A percentile compares a stretch with the other conserved stretches of the same genome.
Conservation (phyloP, 257 asterid genomes). For the Verbascum thapsus region DNA sequence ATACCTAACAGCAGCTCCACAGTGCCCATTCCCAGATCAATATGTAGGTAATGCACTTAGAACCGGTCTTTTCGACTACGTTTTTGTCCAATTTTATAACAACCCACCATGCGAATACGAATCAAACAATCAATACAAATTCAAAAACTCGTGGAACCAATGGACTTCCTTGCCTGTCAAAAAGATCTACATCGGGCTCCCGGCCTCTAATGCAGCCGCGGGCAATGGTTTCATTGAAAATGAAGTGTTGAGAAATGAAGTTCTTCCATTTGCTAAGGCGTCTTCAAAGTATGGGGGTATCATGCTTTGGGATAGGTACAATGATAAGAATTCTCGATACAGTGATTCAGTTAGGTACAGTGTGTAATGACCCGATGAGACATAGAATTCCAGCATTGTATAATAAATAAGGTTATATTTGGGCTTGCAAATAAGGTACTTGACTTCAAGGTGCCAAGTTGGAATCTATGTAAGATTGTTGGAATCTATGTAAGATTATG, state of each 20-base stretch:
- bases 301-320: slow-evolving; percentile 31
- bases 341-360: slow-evolving; percentile 25
- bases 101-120: slow-evolving; percentile 19
- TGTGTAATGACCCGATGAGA: slow-evolving; percentile 7
- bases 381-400: too few species aligned
- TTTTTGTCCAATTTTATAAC: slow-evolving; percentile 32
- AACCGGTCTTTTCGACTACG: slow-evolving; percentile 28
- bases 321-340: slow-evolving; percentile 25
- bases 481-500: too few species aligned
- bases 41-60: slow-evolving; percentile 1
- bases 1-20: slow-evolving; percentile 27
- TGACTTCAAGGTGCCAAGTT: too few species aligned
- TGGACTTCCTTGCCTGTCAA: slow-evolving; percentile 23
- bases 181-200: slow-evolving; percentile 26
- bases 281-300: slow-evolving; percentile 33
- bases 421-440: too few species aligned
- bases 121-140: neutral
- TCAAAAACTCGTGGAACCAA: slow-evolving; percentile 28
- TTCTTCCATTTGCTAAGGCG: slow-evolving; percentile 24
- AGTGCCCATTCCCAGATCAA: slow-evolving; percentile 24
- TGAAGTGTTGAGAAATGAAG: slow-evolving; percentile 7
- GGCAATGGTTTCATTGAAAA: slow-evolving; percentile 29
- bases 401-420: too few species aligned
- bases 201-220: slow-evolving; percentile 24
- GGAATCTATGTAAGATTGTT: too few species aligned